phyloP scores from a whole-genome alignment of 805 yeast genomes.

The Nakazawaea siamensis region DNA sequence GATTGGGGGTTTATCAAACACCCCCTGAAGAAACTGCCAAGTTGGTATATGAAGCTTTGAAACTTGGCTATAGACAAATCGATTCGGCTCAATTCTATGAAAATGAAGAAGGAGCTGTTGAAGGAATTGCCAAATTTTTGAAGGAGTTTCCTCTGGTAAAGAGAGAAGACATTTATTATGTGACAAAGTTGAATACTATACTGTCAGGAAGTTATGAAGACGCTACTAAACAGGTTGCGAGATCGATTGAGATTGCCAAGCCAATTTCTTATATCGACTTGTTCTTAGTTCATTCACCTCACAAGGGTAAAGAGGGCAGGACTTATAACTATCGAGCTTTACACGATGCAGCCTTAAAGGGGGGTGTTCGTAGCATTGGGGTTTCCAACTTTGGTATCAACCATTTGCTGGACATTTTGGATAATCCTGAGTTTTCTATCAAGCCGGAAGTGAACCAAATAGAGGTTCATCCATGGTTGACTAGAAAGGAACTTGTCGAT shows the following conservation, averaged over 20 bases:
- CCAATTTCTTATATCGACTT: constrained; percentile 45
- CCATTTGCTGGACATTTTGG: constrained; percentile 46
- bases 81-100: constrained; percentile 65
- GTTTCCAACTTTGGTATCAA: constrained; percentile 58
- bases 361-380: constrained; percentile 47
- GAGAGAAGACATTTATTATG: constrained; percentile 30
- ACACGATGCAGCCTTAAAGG: constrained; percentile 43
- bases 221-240: constrained; percentile 24
- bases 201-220: constrained; percentile 6
- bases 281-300: constrained; percentile 47
- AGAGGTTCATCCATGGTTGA: constrained; percentile 43
- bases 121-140: constrained; percentile 41
- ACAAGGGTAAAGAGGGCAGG: constrained; percentile 28
- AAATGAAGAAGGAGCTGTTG: constrained; percentile 57
- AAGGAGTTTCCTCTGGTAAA: constrained; percentile 13
- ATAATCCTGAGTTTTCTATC: constrained; percentile 33
- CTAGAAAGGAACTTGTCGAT: constrained; percentile 33
- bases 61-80: constrained; percentile 63
- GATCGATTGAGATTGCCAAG: constrained; percentile 35
- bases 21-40: constrained; percentile 29
- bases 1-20: constrained; percentile 44
- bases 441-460: constrained; percentile 42
- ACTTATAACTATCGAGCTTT: constrained; percentile 43
- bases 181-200: constrained; percentile 26
- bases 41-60: constrained; percentile 49